Evolutionary conservation across 768 basidiomycete genomes (phyloP), one percentile per base, ranked within the genome.

Genomic region (Panus rudis): DNA sequence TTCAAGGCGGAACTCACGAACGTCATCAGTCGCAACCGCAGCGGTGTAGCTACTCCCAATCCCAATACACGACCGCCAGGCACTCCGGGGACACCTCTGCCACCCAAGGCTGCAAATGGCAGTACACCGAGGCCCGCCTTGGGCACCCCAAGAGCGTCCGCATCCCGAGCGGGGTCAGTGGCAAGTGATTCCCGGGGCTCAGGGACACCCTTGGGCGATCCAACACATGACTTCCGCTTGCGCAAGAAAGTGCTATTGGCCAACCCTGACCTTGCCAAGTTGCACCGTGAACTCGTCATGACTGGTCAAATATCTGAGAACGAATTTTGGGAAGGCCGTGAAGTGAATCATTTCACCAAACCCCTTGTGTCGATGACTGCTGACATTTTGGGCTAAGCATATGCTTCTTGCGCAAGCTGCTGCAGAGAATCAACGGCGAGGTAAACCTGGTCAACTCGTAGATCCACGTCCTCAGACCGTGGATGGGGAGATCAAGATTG

Each of bases 291-390:
- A 38, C 76, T 98, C 47, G 96, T 98, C 35, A 78, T 89, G 63
- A 71, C 70, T 22, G 80, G 83, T 8, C 83, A 88, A 50, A 85
- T 99, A 23, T 84, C 84, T 1, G 93, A 98, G 62, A 76, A 79
- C 0, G 96, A 99, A 52, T 99, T 98, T 61, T 98, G 96, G 96
- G 92, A 92, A 48, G 91, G 92, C 24, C 73, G 96, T 57, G 87
- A 96, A 76, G 91, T 96, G 58, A 41, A 58, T 54, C 35, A 48
- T 10, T 16, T 30, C 10, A 39, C 21, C 21, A 42, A 51, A 39
- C 43, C 52, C 57, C 26, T 39, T 42, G 51, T 27, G 33, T 33
- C 20, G 25, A 20, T 38, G 50, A 46, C 55, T 56, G 17, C 51
- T 65, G 45, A 60, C 58, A 10, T 54, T 54, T 39, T 46, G 51